These are phyloP conservation scores for Wickerhamomyces sp. DNA, from an alignment of 1,139 yeast genomes.

Conservation along the genomic window DNA sequence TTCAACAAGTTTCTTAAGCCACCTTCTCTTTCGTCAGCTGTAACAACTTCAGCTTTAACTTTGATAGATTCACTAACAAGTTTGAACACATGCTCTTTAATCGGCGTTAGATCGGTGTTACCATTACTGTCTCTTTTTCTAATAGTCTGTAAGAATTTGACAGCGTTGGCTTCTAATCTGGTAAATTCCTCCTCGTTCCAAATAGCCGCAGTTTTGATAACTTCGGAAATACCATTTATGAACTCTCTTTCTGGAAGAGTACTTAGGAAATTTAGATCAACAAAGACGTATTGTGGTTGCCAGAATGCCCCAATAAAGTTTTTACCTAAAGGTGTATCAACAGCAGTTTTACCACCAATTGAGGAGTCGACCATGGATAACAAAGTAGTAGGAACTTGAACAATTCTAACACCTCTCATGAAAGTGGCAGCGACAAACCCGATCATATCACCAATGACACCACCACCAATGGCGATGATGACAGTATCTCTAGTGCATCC, in stretches of 20 bases:
- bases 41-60: slow-evolving; percentile 92
- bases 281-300: slow-evolving; percentile 89
- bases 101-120: slow-evolving; percentile 43
- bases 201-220: slow-evolving; percentile 95
- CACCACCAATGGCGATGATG: slow-evolving; percentile 95
- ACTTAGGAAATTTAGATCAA: slow-evolving; percentile 81
- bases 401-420: slow-evolving; percentile 95
- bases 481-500: slow-evolving; percentile 98
- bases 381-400: slow-evolving; percentile 91
- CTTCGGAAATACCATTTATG: slow-evolving; percentile 98
- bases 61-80: slow-evolving; percentile 82
- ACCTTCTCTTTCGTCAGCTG: slow-evolving; percentile 93
- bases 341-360: slow-evolving; percentile 98
- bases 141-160: slow-evolving; percentile 57
- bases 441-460: slow-evolving; percentile 98
- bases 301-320: slow-evolving; percentile 96
- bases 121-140: slow-evolving; percentile 37
- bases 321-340: slow-evolving; percentile 96
- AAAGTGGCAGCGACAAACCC: slow-evolving; percentile 98
- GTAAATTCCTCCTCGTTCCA: slow-evolving; percentile 91
- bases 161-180: slow-evolving; percentile 74
- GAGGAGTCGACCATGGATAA: slow-evolving; percentile 98
- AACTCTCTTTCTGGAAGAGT: slow-evolving; percentile 91
- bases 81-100: slow-evolving; percentile 68
- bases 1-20: slow-evolving; percentile 88